phyloP scores from a whole-genome alignment of 75 land plant genomes.

The Ceratopteris richardii region DNA sequence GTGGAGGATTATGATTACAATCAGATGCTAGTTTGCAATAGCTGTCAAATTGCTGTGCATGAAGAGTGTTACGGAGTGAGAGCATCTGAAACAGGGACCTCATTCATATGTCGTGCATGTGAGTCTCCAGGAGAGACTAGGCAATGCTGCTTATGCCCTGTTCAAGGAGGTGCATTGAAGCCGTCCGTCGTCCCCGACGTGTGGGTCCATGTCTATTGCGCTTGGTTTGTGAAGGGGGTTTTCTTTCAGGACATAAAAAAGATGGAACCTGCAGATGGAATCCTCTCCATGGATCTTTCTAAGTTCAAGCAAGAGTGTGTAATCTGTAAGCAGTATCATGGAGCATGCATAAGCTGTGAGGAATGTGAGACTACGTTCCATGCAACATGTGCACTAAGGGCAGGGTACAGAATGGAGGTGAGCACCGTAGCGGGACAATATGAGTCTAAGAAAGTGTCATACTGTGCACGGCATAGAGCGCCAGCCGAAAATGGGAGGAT shows the following conservation, averaged over 20 bases:
- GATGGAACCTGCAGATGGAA: constrained; percentile 98
- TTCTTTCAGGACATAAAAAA: constrained; percentile 58
- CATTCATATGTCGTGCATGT: constrained; percentile 74
- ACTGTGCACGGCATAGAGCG: neutral
- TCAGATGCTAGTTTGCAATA: constrained; percentile 94
- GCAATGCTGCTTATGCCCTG: constrained; percentile 97
- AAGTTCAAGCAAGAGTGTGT: constrained; percentile 33
- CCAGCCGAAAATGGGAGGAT: too few relatives aligned
- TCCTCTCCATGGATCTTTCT: constrained; percentile 17
- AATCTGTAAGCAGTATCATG: constrained; percentile 89
- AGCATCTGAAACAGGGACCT: constrained; percentile 47
- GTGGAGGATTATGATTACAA: constrained; percentile 95
- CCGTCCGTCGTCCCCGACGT: constrained; percentile 58
- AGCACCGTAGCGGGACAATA: neutral
- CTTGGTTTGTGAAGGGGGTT: constrained; percentile 90
- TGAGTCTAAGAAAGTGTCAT: neutral
- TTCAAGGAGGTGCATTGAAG: constrained; percentile 95
- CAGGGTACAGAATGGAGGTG: constrained; percentile 97
- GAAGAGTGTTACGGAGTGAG: constrained; percentile 97
- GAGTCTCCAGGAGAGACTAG: constrained; percentile 67
- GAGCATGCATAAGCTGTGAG: constrained; percentile 79
- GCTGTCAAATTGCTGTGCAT: constrained; percentile 98
- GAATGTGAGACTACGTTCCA: constrained; percentile 79
- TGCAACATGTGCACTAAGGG: constrained; percentile 93
- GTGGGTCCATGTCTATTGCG: constrained; percentile 98